Evolutionary conservation across 2,329 filamentous ascomycete species (phyloP), one percentile per base, ranked within the genome.

Genomic region (Ophiosphaerella herpotricha): DNA sequence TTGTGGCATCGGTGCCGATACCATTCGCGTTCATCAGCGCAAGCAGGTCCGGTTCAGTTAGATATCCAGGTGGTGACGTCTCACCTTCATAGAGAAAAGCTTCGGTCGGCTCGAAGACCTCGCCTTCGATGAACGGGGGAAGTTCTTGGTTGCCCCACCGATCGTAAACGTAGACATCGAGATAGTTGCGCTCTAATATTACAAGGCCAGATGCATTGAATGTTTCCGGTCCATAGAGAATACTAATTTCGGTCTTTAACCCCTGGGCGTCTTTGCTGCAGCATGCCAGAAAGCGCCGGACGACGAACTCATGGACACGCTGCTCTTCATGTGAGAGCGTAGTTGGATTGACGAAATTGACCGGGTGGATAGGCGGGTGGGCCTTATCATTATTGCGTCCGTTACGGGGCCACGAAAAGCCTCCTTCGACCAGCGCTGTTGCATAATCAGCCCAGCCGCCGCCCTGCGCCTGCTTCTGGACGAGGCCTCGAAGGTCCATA

Each of bases 1-100:
- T 99, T 1, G 94, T 99, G 6, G 94, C 94, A 76, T 99, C 94
- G 7, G 94, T 99, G 12, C 94, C 94, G 57, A 99, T 99, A 2
- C 94, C 94, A 70, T 99, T 99, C 38, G 91, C 92, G 75, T 99
- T 94, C 94, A 99, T 99, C 9, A 99, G 82, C 3, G 88, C 89
- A 68, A 99, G 96, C 23, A 99, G 80, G 70, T 99, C 94, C 0
- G 94, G 92, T 70, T 99, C 94, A 0, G 94, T 97, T 26, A 99
- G 80, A 69, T 96, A 97, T 18, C 82, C 84, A 0, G 94, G 94
- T 11, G 92, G 80, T 1, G 82, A 84, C 0, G 94, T 99, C 73
- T 95, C 88, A n/a, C 94, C 93, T 62, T 97, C 91, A 1, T 84
- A 86, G 75, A 99, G 91, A 62, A 88, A 85, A 4, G 91, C 93